Evolutionary conservation across 345 rosid species (phyloP).

Genomic region (Gossypium sturtianum): DNA sequence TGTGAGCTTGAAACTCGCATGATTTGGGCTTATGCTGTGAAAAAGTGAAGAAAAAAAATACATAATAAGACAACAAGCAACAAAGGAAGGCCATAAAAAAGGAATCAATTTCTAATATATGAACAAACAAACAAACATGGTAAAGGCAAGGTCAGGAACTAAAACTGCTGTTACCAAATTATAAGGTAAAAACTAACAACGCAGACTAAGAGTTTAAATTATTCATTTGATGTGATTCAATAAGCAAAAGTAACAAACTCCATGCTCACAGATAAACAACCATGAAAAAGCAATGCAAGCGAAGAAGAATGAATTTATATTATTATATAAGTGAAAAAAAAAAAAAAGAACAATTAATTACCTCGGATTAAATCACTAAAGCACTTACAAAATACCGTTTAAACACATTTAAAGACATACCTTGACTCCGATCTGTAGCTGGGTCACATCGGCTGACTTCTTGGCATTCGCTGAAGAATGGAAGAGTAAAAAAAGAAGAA

Average conservation of each 20-base stretch:
- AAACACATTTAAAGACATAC: conserved; percentile 22
- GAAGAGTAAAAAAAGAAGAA: background rate
- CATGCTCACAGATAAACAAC: background rate
- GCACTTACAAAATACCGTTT: background rate
- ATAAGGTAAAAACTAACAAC: background rate
- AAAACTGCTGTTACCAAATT: background rate
- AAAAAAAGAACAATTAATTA: background rate
- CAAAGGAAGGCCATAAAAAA: background rate
- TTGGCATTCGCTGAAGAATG: conserved; percentile 47
- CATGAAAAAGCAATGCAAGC: background rate
- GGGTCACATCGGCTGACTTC: conserved; percentile 69
- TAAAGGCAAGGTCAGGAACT: background rate
- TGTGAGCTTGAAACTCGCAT: conserved; percentile 87
- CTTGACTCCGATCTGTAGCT: conserved; percentile 93
- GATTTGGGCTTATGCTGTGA: conserved; percentile 34
- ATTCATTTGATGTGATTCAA: background rate
- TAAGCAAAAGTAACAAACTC: background rate
- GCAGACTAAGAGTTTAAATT: background rate
- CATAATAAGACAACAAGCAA: background rate
- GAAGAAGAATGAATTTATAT: background rate
- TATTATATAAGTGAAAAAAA: no score
- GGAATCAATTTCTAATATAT: background rate
- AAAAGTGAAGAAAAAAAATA: background rate
- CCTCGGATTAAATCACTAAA: background rate
- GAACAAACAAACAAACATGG: background rate